Percentiles rank a stretch among this genome's conserved stretches.
Evolutionary conservation across 2,329 filamentous ascomycete species (phyloP).

Genomic region (Ophiocordyceps sinensis): DNA sequence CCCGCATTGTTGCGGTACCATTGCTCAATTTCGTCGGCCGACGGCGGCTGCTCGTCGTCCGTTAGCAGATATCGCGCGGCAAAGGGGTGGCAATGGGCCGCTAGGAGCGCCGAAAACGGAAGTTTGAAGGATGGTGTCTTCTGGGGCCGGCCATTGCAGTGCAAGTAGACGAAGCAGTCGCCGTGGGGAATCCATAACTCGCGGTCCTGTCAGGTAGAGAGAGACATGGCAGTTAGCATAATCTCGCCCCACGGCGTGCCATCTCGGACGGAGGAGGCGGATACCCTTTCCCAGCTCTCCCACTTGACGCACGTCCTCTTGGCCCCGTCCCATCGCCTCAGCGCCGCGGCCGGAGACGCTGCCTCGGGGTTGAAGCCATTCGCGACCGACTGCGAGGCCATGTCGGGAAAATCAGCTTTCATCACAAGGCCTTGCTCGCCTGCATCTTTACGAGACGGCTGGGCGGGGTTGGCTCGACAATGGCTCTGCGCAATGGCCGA

Average conservation of each 20-base stretch:
- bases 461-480: not conserved
- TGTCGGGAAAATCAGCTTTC: not conserved
- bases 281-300: conserved; percentile 4
- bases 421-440: not conserved
- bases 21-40: conserved; percentile 14
- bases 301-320: conserved; percentile 2
- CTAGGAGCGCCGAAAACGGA: conserved; percentile 41
- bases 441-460: not conserved
- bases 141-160: conserved; percentile 48
- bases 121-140: conserved; percentile 55
- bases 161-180: conserved; percentile 57
- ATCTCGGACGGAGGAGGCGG: too few relatives aligned
- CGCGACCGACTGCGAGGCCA: not conserved
- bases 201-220: conserved; percentile 42
- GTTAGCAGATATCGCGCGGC: conserved; percentile 35
- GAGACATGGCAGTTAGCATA: too few relatives aligned
- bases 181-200: conserved; percentile 56
- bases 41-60: conserved; percentile 12
- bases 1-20: conserved; percentile 16
- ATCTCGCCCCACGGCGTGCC: too few relatives aligned
- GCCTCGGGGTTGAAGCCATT: not conserved
- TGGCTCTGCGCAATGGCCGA: not conserved
- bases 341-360: not conserved
- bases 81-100: conserved; percentile 44
- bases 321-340: conserved; percentile 6